phyloP scores from a whole-genome alignment of 1,139 yeast genomes.

The Ashbya aceris region DNA sequence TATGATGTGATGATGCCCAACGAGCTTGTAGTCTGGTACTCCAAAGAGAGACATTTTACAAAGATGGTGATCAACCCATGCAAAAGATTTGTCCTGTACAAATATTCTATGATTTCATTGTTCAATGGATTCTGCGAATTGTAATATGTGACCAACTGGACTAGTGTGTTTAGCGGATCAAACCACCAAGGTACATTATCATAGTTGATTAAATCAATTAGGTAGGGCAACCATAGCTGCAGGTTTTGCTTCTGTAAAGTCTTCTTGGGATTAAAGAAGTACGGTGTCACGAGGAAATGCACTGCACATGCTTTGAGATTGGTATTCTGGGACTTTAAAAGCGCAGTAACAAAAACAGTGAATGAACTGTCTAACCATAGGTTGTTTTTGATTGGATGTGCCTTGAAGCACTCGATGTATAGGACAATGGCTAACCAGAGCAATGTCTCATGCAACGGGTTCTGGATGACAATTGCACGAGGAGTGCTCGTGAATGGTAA shows the following conservation, averaged over 20 bases:
- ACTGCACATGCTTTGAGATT: constrained; percentile 19
- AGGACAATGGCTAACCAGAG: constrained; percentile 16
- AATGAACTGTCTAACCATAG: constrained; percentile 17
- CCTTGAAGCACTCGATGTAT: constrained; percentile 7
- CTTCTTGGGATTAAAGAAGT: constrained; percentile 9
- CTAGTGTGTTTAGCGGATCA: constrained; percentile 23
- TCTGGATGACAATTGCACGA: constrained; percentile 16
- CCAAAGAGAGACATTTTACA: constrained; percentile 16
- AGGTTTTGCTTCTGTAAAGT: constrained; percentile 15
- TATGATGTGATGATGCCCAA: constrained; percentile 17
- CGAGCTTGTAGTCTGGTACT: constrained; percentile 14
- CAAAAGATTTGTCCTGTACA: constrained; percentile 20
- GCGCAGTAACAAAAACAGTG: constrained; percentile 16
- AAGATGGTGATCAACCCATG: constrained; percentile 21
- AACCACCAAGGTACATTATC: constrained; percentile 26
- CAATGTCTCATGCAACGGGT: constrained; percentile 16
- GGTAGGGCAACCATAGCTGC: constrained; percentile 19
- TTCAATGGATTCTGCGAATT: constrained; percentile 20
- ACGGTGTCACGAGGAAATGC: constrained; percentile 17
- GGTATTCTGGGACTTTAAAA: constrained; percentile 18
- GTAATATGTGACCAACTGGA: constrained; percentile 15
- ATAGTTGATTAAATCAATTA: constrained; percentile 21
- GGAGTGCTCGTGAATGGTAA: constrained; percentile 14
- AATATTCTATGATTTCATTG: constrained; percentile 21
- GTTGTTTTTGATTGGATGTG: neutral